Conservation (phyloP, 1,139 yeast genomes). For the Diutina pseudorugosa region DNA sequence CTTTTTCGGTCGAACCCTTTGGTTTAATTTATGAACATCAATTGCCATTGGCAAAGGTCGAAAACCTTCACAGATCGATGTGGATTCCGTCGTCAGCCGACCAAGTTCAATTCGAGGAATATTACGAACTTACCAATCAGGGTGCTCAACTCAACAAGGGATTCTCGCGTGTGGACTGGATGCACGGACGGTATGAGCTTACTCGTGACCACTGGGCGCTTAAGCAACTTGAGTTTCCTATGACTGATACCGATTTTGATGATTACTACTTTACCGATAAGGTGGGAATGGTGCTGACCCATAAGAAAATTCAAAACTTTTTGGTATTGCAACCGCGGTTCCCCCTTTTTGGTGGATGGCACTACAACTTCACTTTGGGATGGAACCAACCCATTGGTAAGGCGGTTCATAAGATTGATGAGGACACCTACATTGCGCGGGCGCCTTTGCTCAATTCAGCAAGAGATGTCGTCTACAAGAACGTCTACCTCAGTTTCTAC, state of each 20-base stretch:
- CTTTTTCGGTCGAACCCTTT: slow-evolving; percentile 37
- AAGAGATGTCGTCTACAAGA: slow-evolving; percentile 52
- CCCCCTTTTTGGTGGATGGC: slow-evolving; percentile 95
- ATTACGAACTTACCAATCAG: slow-evolving; percentile 65
- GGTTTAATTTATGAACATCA: slow-evolving; percentile 55
- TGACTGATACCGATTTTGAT: slow-evolving; percentile 20
- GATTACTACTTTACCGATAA: slow-evolving; percentile 71
- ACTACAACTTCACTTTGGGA: slow-evolving; percentile 88
- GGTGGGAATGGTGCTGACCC: slow-evolving; percentile 92
- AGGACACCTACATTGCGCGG: slow-evolving; percentile 47
- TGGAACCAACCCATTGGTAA: slow-evolving; percentile 58
- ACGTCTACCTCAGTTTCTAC: slow-evolving; percentile 48
- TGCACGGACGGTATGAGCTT: slow-evolving; percentile 37
- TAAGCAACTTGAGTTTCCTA: slow-evolving; percentile 41
- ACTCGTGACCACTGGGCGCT: slow-evolving; percentile 34
- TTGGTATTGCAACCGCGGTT: slow-evolving; percentile 71
- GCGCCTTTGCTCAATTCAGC: slow-evolving; percentile 73
- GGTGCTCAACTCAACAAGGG: slow-evolving; percentile 63
- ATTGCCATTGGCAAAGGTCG: slow-evolving; percentile 50
- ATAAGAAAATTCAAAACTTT: slow-evolving; percentile 32
- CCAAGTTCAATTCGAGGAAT: slow-evolving; percentile 56
- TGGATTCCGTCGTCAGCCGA: slow-evolving; percentile 48
- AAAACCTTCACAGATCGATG: slow-evolving; percentile 54
- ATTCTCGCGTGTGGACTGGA: slow-evolving; percentile 70
- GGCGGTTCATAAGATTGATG: slow-evolving; percentile 33